Percentiles rank a stretch among this genome's conserved stretches.
Evolutionary conservation across 108 stramenopile genomes (phyloP).

Genomic region (Schizochytrium sp.): DNA sequence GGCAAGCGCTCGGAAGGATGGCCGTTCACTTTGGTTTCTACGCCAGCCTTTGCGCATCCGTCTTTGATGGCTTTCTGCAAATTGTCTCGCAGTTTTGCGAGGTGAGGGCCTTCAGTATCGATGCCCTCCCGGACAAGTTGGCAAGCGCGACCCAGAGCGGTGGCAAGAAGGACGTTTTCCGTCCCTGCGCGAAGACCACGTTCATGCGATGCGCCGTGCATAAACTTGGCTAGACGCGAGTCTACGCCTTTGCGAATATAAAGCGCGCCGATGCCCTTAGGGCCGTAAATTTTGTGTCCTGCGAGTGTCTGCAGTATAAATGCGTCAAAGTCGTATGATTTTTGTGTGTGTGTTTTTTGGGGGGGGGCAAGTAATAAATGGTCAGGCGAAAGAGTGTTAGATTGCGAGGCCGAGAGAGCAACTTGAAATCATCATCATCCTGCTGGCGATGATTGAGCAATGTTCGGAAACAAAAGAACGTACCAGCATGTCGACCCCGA

Average conservation of each 20-base stretch:
- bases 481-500: slow-evolving; percentile 71
- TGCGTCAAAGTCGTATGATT: not conserved
- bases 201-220: slow-evolving; percentile 57
- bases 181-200: slow-evolving; percentile 81
- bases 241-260: slow-evolving; percentile 58
- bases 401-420: not conserved
- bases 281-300: slow-evolving; percentile 94
- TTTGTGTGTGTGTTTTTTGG: no score
- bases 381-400: not conserved
- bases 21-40: slow-evolving; percentile 51
- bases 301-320: slow-evolving; percentile 59
- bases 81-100: slow-evolving; percentile 50
- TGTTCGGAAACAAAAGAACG: not conserved
- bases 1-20: slow-evolving; percentile 64
- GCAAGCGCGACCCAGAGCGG: not conserved
- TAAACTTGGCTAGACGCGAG: slow-evolving; percentile 22
- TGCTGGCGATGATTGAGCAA: not conserved
- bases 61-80: slow-evolving; percentile 41
- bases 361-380: no score
- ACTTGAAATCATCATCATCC: not conserved
- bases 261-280: slow-evolving; percentile 86
- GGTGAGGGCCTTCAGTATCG: slow-evolving; percentile 56
- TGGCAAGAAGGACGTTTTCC: slow-evolving; percentile 85
- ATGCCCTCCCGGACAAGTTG: slow-evolving; percentile 39
- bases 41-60: not conserved